Percentiles rank a stretch among this genome's conserved stretches.
These are phyloP conservation scores for Cutaneotrichosporon arboriforme DNA, from an alignment of 1,284 basidiomycete genomes.

Conservation along the genomic window DNA sequence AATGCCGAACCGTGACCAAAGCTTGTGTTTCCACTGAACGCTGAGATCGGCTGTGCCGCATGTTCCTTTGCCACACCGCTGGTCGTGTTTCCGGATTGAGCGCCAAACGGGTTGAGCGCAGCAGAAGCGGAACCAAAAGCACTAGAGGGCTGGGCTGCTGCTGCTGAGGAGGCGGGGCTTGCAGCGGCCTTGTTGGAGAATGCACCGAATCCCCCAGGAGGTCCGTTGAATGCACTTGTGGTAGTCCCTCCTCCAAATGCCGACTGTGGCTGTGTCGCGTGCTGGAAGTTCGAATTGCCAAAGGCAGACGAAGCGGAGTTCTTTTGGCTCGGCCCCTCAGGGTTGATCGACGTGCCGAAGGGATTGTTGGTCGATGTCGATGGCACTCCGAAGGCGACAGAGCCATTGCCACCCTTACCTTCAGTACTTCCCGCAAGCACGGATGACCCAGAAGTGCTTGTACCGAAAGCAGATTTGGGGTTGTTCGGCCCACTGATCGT, in stretches of 20 bases:
- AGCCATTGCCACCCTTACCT: too few relatives aligned
- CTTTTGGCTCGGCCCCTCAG: background rate
- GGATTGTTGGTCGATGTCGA: background rate
- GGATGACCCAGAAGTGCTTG: background rate
- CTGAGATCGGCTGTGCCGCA: constrained; percentile 1
- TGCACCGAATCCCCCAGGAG: background rate
- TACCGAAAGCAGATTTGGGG: too few relatives aligned
- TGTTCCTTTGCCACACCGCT: background rate
- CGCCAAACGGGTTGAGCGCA: background rate
- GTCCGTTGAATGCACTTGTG: too few relatives aligned
- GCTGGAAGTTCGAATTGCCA: background rate
- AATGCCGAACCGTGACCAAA: constrained; percentile 17
- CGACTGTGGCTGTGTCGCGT: background rate
- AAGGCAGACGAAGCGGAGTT: background rate
- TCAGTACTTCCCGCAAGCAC: too few relatives aligned
- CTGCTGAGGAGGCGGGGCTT: constrained; percentile 42
- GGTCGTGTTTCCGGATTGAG: background rate
- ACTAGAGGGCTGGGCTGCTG: constrained; percentile 7
- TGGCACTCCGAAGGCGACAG: background rate
- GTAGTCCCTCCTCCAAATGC: constrained; percentile 3
- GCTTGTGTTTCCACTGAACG: constrained; percentile 26
- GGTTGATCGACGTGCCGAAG: background rate
- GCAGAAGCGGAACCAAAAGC: constrained; percentile 22
- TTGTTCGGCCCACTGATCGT: too few relatives aligned
- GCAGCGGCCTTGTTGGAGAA: background rate